phyloP scores from a whole-genome alignment of 2,329 filamentous ascomycete species.

The Colletotrichum truncatum region DNA sequence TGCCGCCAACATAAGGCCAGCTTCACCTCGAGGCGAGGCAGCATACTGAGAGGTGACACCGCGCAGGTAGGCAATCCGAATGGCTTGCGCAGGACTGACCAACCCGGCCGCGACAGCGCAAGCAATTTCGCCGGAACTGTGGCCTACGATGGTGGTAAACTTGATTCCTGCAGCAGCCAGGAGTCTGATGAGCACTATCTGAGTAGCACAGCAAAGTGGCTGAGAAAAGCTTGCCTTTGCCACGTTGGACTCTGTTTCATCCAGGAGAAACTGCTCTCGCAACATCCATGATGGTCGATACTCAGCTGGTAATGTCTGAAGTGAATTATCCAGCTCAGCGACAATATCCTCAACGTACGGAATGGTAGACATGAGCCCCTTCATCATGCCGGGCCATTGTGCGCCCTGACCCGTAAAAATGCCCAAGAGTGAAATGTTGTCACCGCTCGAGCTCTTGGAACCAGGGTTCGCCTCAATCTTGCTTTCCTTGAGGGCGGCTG shows the following conservation, averaged over 20 bases:
- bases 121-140: constrained; percentile 59
- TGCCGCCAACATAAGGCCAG: constrained; percentile 37
- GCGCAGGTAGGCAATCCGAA: constrained; percentile 35
- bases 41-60: constrained; percentile 10
- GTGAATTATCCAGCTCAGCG: constrained; percentile 34
- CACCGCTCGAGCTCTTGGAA: too few species aligned
- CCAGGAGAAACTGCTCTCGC: constrained; percentile 34
- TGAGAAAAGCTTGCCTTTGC: constrained; percentile 29
- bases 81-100: constrained; percentile 38
- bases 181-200: constrained; percentile 36
- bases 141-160: constrained; percentile 50
- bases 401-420: constrained; percentile 43
- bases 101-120: constrained; percentile 58
- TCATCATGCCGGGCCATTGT: constrained; percentile 39
- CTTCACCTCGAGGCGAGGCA: constrained; percentile 11
- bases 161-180: constrained; percentile 40
- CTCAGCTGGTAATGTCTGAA: constrained; percentile 28
- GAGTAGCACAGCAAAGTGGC: constrained; percentile 24
- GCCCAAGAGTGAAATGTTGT: too few species aligned
- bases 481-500: too few species aligned
- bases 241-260: constrained; percentile 9
- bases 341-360: constrained; percentile 24
- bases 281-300: constrained; percentile 39
- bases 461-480: too few species aligned
- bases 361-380: constrained; percentile 23